phyloP scores from a whole-genome alignment of 805 yeast genomes.

The Ogataea zsoltii region DNA sequence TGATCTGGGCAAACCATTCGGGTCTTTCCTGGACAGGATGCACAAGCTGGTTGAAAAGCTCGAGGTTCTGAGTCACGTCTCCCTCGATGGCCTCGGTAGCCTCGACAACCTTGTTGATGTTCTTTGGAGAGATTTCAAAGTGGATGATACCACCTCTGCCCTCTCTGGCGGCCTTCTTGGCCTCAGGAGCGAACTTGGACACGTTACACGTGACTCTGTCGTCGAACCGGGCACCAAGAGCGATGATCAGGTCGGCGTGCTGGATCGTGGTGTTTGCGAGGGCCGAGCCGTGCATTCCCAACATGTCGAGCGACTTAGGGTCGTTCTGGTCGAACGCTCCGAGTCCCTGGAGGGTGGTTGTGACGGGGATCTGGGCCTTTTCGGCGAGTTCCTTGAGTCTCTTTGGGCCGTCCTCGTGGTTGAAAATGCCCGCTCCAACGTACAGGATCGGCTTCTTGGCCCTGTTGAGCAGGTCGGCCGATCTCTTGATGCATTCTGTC shows the following conservation, averaged over 20 bases:
- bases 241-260: constrained; percentile 88
- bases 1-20: constrained; percentile 75
- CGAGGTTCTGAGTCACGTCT: constrained; percentile 81
- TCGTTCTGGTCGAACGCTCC: constrained; percentile 95
- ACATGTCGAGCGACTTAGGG: constrained; percentile 88
- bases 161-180: constrained; percentile 84
- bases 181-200: constrained; percentile 89
- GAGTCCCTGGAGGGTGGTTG: constrained; percentile 90
- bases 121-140: constrained; percentile 94
- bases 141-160: constrained; percentile 94
- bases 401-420: constrained; percentile 76
- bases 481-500: constrained; percentile 66
- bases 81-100: constrained; percentile 98
- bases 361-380: constrained; percentile 91
- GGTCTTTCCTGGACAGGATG: constrained; percentile 64
- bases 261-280: constrained; percentile 95
- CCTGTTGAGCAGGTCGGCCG: constrained; percentile 74
- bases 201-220: constrained; percentile 95
- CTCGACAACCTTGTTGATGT: constrained; percentile 95
- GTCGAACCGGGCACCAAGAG: constrained; percentile 96
- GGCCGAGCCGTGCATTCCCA: constrained; percentile 98
- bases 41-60: constrained; percentile 69
- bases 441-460: constrained; percentile 89
- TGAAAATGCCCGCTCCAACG: constrained; percentile 89
- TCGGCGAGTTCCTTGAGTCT: constrained; percentile 82